A percentile compares a stretch with the other conserved stretches of the same genome.
These are phyloP conservation scores for Aspergillus sp. DNA, from an alignment of 2,329 filamentous ascomycete genomes.

Conservation along the genomic window DNA sequence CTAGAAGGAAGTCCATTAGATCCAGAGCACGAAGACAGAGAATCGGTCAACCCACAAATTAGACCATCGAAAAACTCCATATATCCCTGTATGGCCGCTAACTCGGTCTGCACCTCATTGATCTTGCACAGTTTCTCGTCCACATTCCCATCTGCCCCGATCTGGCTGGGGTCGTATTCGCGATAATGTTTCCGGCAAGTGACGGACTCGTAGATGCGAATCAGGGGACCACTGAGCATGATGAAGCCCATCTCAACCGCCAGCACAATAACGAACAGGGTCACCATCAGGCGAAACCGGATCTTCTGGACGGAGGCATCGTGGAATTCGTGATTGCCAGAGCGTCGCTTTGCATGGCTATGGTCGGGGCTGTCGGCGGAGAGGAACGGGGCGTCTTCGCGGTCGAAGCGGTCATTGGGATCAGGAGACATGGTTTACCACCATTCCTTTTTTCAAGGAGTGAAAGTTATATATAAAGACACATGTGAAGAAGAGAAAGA, in stretches of 20 bases:
- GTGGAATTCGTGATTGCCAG: not conserved
- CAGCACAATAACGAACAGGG: slow-evolving; percentile 39
- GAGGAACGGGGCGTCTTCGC: slow-evolving; percentile 31
- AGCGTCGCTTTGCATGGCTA: slow-evolving; percentile 1
- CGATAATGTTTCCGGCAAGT: slow-evolving; percentile 44
- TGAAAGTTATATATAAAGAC: too few species aligned
- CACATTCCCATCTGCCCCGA: slow-evolving; percentile 38
- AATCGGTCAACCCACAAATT: too few species aligned
- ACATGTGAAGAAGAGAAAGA: too few species aligned
- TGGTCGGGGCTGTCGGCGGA: slow-evolving; percentile 3
- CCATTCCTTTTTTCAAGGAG: too few species aligned
- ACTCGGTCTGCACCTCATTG: slow-evolving; percentile 43
- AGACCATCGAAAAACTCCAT: slow-evolving; percentile 45
- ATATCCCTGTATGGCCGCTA: slow-evolving; percentile 49
- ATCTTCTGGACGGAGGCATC: slow-evolving; percentile 19
- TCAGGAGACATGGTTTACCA: slow-evolving; percentile 15
- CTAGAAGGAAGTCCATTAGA: slow-evolving; percentile 9
- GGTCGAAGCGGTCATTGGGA: slow-evolving; percentile 18
- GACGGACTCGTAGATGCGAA: slow-evolving; percentile 47
- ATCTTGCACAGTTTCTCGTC: slow-evolving; percentile 48
- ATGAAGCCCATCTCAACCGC: slow-evolving; percentile 42
- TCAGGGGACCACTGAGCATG: slow-evolving; percentile 41
- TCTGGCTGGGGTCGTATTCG: slow-evolving; percentile 38
- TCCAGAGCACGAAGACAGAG: too few species aligned
- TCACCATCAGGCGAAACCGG: slow-evolving; percentile 33